A percentile compares a stretch with the other conserved stretches of the same genome.
Evolutionary conservation across 768 basidiomycete species (phyloP).

Genomic region (Russula foetens): DNA sequence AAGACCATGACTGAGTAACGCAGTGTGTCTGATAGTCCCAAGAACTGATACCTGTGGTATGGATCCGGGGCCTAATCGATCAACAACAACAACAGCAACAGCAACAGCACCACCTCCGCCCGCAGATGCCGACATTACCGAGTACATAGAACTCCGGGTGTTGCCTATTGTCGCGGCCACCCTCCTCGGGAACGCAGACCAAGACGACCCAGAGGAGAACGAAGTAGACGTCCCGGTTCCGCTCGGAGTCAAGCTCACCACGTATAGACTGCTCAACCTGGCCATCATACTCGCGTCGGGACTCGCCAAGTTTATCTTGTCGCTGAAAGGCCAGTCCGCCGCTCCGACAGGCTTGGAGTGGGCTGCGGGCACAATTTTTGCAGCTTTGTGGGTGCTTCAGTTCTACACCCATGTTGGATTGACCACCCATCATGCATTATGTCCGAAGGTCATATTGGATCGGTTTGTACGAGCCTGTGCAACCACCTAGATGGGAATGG

Average conservation of each 20-base stretch:
- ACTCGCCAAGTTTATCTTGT: background rate
- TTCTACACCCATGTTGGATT: background rate
- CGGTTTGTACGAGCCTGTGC: background rate
- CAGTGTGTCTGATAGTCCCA: too few species aligned
- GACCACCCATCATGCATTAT: too few species aligned
- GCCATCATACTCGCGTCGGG: background rate
- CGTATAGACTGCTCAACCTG: constrained; percentile 2
- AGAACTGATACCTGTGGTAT: background rate
- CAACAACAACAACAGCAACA: background rate
- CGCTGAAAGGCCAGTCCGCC: background rate
- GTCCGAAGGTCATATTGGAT: background rate
- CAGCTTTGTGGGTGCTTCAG: background rate
- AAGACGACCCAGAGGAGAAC: background rate
- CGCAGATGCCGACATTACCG: background rate
- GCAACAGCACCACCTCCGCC: background rate
- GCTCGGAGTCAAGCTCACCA: constrained; percentile 1
- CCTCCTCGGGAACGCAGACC: background rate
- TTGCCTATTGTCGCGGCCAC: background rate
- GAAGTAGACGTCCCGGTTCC: background rate
- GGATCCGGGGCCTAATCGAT: background rate
- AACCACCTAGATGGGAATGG: constrained; percentile 1
- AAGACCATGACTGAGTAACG: too few species aligned
- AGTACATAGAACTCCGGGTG: background rate
- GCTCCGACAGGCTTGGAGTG: background rate
- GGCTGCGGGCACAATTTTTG: background rate